These are phyloP conservation scores for Colletotrichum euphorbiae DNA, from an alignment of 2,329 filamentous ascomycete species.

Conservation along the genomic window DNA sequence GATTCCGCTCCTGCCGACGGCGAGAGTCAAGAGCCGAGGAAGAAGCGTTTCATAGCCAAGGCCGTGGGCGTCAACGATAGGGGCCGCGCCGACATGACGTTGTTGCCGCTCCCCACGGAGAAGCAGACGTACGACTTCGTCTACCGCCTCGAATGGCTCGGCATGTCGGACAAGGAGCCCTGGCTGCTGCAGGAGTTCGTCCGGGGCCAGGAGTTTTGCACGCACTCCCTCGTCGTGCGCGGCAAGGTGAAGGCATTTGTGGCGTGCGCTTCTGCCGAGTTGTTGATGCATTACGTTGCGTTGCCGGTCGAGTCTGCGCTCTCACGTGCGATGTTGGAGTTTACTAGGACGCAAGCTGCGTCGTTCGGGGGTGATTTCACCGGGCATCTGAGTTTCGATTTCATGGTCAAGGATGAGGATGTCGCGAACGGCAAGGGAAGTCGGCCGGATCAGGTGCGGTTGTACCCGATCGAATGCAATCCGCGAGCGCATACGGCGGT, in stretches of 20 bases:
- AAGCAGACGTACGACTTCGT: constrained; percentile 67
- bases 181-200: constrained; percentile 80
- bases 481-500: constrained; percentile 77
- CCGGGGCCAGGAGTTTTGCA: constrained; percentile 73
- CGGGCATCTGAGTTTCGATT: constrained; percentile 79
- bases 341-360: constrained; percentile 69
- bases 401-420: constrained; percentile 67
- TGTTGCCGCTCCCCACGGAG: constrained; percentile 68
- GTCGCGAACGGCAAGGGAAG: constrained; percentile 47
- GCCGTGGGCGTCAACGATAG: constrained; percentile 71
- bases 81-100: constrained; percentile 70
- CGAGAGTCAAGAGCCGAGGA: constrained; percentile 10
- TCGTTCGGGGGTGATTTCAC: constrained; percentile 65
- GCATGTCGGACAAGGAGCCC: constrained; percentile 64
- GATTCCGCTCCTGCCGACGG: neutral
- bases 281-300: constrained; percentile 74
- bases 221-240: constrained; percentile 74
- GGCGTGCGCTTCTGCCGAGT: constrained; percentile 71
- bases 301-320: constrained; percentile 67
- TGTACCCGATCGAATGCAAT: constrained; percentile 79
- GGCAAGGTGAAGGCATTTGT: constrained; percentile 75
- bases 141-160: constrained; percentile 57
- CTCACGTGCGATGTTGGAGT: constrained; percentile 69
- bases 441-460: constrained; percentile 32
- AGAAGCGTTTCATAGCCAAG: constrained; percentile 72